Evolutionary conservation across 345 rosid species (phyloP).

Genomic region (Hibiscus syriacus): DNA sequence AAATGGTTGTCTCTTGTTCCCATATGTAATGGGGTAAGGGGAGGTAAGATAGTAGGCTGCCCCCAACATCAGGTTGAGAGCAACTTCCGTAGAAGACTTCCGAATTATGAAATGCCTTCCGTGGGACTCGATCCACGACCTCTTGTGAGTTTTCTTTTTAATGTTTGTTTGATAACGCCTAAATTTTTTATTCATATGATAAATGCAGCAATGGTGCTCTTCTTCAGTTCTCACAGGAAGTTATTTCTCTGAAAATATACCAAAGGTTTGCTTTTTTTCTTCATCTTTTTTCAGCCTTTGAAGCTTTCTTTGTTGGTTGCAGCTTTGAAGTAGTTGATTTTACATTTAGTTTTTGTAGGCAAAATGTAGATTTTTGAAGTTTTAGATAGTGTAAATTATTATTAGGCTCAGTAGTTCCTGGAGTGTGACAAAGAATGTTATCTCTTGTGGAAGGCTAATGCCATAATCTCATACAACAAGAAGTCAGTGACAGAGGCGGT

Average conservation of each 20-base stretch:
- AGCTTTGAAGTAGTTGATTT: background rate
- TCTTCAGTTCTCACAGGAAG: constrained; percentile 79
- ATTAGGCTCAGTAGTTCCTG: constrained; percentile 12
- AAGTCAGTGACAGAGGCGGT: constrained; percentile 96
- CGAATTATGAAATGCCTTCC: too few relatives aligned
- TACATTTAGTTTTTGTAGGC: constrained; percentile 9
- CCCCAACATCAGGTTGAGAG: too few relatives aligned
- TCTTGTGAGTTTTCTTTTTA: background rate
- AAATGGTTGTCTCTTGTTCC: too few relatives aligned
- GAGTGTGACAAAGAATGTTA: constrained; percentile 42
- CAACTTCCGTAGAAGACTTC: too few relatives aligned
- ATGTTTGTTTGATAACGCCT: background rate
- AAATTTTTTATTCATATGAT: constrained; percentile 10
- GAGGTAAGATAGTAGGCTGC: too few relatives aligned
- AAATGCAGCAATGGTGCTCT: constrained; percentile 83
- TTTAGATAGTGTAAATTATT: constrained; percentile 20
- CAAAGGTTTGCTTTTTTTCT: constrained; percentile 53
- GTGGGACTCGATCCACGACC: too few relatives aligned
- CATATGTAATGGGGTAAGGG: too few relatives aligned
- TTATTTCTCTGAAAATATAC: constrained; percentile 79
- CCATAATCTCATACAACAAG: constrained; percentile 86
- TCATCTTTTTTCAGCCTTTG: background rate
- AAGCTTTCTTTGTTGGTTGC: background rate
- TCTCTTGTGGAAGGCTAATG: constrained; percentile 81
- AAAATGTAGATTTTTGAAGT: constrained; percentile 14